Evolutionary conservation across 1,139 yeast species (phyloP), one percentile per base, ranked within the genome.

Genomic region (Taphrina pruni): DNA sequence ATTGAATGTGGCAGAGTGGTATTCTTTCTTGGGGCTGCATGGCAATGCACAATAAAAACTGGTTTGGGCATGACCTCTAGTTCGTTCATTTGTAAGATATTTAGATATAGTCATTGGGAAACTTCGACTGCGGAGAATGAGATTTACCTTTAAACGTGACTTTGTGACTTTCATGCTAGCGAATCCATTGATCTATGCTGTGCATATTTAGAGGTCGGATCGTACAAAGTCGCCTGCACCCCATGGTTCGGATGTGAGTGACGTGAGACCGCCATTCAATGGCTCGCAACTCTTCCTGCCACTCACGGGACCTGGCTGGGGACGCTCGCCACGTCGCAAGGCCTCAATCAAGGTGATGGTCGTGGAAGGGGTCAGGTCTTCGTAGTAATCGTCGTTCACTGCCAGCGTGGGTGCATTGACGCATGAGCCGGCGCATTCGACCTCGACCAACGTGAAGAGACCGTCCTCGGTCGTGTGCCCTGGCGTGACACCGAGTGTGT

Each of bases 341-440:
- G 84, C 86, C 74, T 87, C 84, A 77, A 90, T 84, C 69, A 90
- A 78, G 69, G 84, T 83, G 50, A 85, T 83, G 51, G 89, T 86
- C 70, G 85, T 84, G 73, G 88, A 88, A 20, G 88, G 84, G 54
- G 94, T 88, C 80, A 90, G 84, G 79, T 90, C 97, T 80, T 90
- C 97, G 76, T 84, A 88, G 80, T 82, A 90, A 78, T 89, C 93
- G 79, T 90, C 96, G 78, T 90, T 89, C 71, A 90, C 81, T 70
- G 90, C 96, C 73, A 91, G 81, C 91, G 90, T 90, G 70, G 97
- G 97, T 17, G 90, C 97, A 79, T 90, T 90, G 70, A 90, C 92
- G 82, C 97, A 90, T 8, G 97, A 97, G 71, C 97, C 97, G 71
- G 90, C 85, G 80, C 97, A 90, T 80, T 90, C 97, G 71, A 90